These are phyloP conservation scores for Russula emetica DNA, from an alignment of 768 basidiomycete genomes.

Conservation along the genomic window DNA sequence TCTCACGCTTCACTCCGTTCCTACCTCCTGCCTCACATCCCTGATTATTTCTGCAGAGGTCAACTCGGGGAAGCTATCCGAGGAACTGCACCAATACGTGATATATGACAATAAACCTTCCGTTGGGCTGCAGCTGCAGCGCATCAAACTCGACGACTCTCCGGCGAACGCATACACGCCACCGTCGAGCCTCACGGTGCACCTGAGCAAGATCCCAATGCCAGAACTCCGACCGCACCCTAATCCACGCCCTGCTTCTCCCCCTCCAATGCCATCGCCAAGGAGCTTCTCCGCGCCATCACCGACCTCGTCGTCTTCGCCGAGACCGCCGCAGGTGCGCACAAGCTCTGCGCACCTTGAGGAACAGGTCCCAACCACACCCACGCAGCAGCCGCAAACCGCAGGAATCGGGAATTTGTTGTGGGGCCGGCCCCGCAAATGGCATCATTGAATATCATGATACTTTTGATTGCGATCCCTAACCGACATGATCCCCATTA, in stretches of 20 bases:
- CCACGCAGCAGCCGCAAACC: neutral
- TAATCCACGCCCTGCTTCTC: slow-evolving; percentile 29
- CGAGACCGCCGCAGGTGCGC: neutral
- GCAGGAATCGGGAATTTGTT: slow-evolving; percentile 4
- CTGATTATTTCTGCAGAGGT: neutral
- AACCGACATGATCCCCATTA: neutral
- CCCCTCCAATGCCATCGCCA: neutral
- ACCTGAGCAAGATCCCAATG: slow-evolving; percentile 84
- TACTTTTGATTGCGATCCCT: neutral
- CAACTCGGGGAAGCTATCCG: slow-evolving; percentile 41
- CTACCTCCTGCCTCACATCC: neutral
- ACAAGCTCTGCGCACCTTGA: neutral
- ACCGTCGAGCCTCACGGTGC: slow-evolving; percentile 62
- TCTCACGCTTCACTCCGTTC: neutral
- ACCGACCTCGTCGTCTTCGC: neutral
- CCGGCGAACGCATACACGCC: slow-evolving; percentile 51
- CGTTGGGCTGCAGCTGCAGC: slow-evolving; percentile 48
- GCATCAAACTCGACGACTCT: slow-evolving; percentile 60
- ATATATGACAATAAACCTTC: slow-evolving; percentile 52
- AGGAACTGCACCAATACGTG: slow-evolving; percentile 73
- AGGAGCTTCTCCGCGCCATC: neutral
- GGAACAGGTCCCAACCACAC: neutral
- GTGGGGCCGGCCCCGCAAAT: slow-evolving; percentile 16
- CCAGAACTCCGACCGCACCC: slow-evolving; percentile 68
- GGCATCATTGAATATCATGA: neutral